A percentile compares a stretch with the other conserved stretches of the same genome.
These are phyloP conservation scores for Lepiota brunneoincarnata DNA, from an alignment of 768 basidiomycete species.

Conservation along the genomic window DNA sequence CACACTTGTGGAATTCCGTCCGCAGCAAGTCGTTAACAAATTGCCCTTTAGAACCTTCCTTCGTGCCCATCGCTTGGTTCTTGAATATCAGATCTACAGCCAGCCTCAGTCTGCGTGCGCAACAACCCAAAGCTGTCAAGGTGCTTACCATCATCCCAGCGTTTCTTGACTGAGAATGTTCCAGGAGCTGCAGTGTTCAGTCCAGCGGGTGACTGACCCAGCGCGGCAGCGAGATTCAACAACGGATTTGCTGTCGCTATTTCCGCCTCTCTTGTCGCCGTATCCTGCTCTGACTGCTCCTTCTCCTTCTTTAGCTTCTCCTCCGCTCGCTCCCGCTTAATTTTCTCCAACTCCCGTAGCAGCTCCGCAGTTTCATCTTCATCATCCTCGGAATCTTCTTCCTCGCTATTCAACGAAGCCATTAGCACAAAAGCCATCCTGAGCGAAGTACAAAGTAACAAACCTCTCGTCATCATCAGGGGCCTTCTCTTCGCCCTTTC, in stretches of 20 bases:
- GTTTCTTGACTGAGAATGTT: conserved; percentile 86
- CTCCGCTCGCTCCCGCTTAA: conserved; percentile 92
- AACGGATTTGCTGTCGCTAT: conserved; percentile 88
- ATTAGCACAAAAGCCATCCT: not conserved
- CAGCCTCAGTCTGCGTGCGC: not conserved
- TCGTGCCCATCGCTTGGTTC: conserved; percentile 83
- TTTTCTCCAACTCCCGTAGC: conserved; percentile 95
- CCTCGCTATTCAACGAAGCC: conserved; percentile 34
- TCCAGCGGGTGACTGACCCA: conserved; percentile 71
- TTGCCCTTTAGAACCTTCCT: conserved; percentile 63
- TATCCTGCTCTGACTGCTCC: conserved; percentile 62
- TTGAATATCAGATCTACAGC: conserved; percentile 91
- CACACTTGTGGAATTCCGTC: conserved; percentile 91
- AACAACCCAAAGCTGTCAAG: conserved; percentile 6
- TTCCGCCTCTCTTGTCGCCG: conserved; percentile 70
- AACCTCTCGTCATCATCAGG: conserved; percentile 53
- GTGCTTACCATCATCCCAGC: conserved; percentile 90
- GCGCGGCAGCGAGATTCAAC: conserved; percentile 86
- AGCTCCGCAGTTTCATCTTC: conserved; percentile 94
- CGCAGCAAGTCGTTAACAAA: conserved; percentile 96
- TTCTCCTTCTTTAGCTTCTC: conserved; percentile 84
- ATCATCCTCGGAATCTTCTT: conserved; percentile 59
- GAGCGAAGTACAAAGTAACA: not conserved
- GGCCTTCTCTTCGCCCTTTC: conserved; percentile 28
- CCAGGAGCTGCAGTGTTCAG: conserved; percentile 74